Conservation (phyloP, 208 protist genomes). For the Acanthamoeba lenticulata region DNA sequence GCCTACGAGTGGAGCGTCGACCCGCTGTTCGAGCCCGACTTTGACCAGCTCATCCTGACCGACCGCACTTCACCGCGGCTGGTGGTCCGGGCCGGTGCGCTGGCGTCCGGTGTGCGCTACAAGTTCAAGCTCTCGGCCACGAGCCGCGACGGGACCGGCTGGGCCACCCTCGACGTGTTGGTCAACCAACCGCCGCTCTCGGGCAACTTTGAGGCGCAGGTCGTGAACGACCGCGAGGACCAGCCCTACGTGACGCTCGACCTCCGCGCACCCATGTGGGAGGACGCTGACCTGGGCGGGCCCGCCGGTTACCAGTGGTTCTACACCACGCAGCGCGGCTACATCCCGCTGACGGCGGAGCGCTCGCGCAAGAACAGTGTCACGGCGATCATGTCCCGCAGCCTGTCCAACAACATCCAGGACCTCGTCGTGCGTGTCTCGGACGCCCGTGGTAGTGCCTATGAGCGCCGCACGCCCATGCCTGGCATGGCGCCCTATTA, state of each 20-base stretch:
- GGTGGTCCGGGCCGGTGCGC: background rate
- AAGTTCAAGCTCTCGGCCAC: conserved; percentile 60
- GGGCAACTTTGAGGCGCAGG: conserved; percentile 17
- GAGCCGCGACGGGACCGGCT: conserved; percentile 50
- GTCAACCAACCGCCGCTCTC: conserved; percentile 62
- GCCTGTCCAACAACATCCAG: conserved; percentile 41
- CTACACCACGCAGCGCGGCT: conserved; percentile 49
- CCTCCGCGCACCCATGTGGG: conserved; percentile 33
- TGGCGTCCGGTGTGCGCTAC: conserved; percentile 55
- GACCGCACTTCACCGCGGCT: background rate
- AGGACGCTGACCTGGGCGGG: background rate
- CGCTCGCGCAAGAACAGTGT: background rate
- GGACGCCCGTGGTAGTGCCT: conserved; percentile 24
- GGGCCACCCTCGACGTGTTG: conserved; percentile 54
- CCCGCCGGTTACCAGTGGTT: conserved; percentile 30
- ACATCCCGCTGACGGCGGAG: conserved; percentile 7
- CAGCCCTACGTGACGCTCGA: background rate
- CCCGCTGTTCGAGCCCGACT: background rate
- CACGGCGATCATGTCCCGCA: background rate
- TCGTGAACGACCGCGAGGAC: background rate
- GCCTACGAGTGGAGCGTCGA: conserved; percentile 66
- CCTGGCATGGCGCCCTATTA: background rate
- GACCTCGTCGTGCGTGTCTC: background rate
- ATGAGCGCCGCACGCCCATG: background rate
- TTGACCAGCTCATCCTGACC: conserved; percentile 4